Percentiles rank a stretch among this genome's conserved stretches.
phyloP scores from a whole-genome alignment of 768 basidiomycete species.

The Boletus rex-veris region DNA sequence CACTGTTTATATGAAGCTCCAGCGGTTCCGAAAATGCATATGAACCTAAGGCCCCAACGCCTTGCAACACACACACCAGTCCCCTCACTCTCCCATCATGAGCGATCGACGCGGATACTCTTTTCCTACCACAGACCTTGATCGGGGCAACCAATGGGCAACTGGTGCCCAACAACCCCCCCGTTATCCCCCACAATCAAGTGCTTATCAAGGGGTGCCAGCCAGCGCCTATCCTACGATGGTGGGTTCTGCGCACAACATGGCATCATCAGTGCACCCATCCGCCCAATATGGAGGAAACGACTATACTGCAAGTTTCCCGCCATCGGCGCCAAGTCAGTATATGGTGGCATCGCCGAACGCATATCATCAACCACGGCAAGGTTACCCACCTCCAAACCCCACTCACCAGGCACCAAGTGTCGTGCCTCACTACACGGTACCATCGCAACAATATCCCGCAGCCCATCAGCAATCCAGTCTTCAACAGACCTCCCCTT shows the following conservation, averaged over 20 bases:
- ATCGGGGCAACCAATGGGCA: slow-evolving; percentile 25
- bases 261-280: slow-evolving; percentile 18
- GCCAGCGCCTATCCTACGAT: slow-evolving; percentile 19
- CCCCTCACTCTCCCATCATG: slow-evolving; percentile 20
- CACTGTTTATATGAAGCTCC: slow-evolving; percentile 23
- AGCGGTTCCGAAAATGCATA: slow-evolving; percentile 35
- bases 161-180: slow-evolving; percentile 17
- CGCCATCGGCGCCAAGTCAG: slow-evolving; percentile 18
- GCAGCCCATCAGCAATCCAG: slow-evolving; percentile 17
- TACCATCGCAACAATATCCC: slow-evolving; percentile 31
- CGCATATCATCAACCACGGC: slow-evolving; percentile 25
- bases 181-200: slow-evolving; percentile 24
- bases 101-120: slow-evolving; percentile 31
- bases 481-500: slow-evolving; percentile 29
- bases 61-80: slow-evolving; percentile 1
- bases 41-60: slow-evolving; percentile 26
- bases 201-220: slow-evolving; percentile 18
- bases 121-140: slow-evolving; percentile 16
- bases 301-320: slow-evolving; percentile 19
- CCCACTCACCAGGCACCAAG: slow-evolving; percentile 33
- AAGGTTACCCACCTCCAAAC: slow-evolving; percentile 24
- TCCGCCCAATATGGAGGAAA: slow-evolving; percentile 21
- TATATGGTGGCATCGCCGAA: slow-evolving; percentile 15
- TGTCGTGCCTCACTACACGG: slow-evolving; percentile 31
- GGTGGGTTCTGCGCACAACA: slow-evolving; percentile 13